Evolutionary conservation across 2,329 filamentous ascomycete species (phyloP).

Genomic region (Aspergillus alliaceus): DNA sequence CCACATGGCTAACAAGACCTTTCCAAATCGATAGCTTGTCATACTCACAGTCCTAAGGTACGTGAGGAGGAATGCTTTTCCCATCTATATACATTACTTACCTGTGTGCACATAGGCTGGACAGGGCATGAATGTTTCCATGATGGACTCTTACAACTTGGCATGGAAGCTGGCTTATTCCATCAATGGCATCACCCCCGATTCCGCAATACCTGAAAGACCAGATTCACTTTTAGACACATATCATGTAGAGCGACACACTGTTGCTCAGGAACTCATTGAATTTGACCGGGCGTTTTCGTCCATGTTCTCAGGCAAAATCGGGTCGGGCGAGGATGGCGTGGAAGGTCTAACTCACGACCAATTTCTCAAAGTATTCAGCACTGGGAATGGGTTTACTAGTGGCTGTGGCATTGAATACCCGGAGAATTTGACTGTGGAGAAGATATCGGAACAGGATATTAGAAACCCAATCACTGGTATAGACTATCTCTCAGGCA

Average conservation of each 20-base stretch:
- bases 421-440: conserved; percentile 28
- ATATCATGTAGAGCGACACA: conserved; percentile 39
- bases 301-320: conserved; percentile 42
- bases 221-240: conserved; percentile 34
- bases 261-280: conserved; percentile 39
- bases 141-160: conserved; percentile 56
- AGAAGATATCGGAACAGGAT: conserved; percentile 17
- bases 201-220: conserved; percentile 5
- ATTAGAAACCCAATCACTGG: conserved; percentile 27
- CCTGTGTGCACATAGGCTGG: conserved; percentile 51
- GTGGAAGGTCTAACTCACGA: conserved; percentile 31
- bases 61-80: neutral
- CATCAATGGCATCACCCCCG: conserved; percentile 37
- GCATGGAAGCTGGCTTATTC: conserved; percentile 42
- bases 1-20: neutral
- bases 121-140: conserved; percentile 78
- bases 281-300: conserved; percentile 42
- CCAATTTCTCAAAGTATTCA: conserved; percentile 38
- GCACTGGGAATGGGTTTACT: conserved; percentile 38
- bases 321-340: conserved; percentile 26
- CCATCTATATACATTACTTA: neutral
- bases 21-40: conserved; percentile 55
- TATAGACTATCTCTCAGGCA: conserved; percentile 35
- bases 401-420: conserved; percentile 43
- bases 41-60: conserved; percentile 72